Conservation (phyloP, 129 eudicot genomes). For the Artemisia argyi region DNA sequence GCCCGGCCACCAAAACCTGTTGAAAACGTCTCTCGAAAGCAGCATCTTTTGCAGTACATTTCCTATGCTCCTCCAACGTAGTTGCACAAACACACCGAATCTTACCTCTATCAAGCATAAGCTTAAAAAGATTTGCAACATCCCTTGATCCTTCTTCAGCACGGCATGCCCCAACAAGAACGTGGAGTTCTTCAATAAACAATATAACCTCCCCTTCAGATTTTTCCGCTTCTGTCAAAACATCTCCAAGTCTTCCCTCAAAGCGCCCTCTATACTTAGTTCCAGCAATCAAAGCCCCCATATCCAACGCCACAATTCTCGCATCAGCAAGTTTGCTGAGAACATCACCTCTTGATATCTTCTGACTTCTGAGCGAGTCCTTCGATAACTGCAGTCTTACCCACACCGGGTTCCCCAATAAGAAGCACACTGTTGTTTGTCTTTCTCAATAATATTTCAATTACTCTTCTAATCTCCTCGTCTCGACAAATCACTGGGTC, state of each 20-base stretch:
- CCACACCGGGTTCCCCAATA: constrained; percentile 96
- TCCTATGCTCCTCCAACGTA: constrained; percentile 83
- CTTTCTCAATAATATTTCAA: constrained; percentile 72
- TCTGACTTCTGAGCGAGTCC: constrained; percentile 89
- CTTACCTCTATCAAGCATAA: constrained; percentile 97
- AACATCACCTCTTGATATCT: constrained; percentile 83
- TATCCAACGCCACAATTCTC: constrained; percentile 75
- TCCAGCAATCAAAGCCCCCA: constrained; percentile 94
- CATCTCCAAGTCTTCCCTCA: constrained; percentile 83
- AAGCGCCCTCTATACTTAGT: constrained; percentile 91
- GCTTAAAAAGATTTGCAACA: constrained; percentile 89
- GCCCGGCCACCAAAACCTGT: constrained; percentile 95
- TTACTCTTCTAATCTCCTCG: constrained; percentile 81
- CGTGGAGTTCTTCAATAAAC: constrained; percentile 86
- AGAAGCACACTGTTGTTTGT: constrained; percentile 89
- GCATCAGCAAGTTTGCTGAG: constrained; percentile 88
- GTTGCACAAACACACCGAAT: constrained; percentile 91
- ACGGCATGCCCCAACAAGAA: constrained; percentile 87
- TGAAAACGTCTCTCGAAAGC: constrained; percentile 95
- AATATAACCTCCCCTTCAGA: constrained; percentile 88
- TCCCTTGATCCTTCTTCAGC: constrained; percentile 89
- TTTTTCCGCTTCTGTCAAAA: constrained; percentile 88
- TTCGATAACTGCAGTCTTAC: constrained; percentile 94
- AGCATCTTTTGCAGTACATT: constrained; percentile 95
- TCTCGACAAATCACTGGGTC: constrained; percentile 97